These are phyloP conservation scores for Neostapfia colusana DNA, from an alignment of 176 grass and related monocot species.

Conservation along the genomic window DNA sequence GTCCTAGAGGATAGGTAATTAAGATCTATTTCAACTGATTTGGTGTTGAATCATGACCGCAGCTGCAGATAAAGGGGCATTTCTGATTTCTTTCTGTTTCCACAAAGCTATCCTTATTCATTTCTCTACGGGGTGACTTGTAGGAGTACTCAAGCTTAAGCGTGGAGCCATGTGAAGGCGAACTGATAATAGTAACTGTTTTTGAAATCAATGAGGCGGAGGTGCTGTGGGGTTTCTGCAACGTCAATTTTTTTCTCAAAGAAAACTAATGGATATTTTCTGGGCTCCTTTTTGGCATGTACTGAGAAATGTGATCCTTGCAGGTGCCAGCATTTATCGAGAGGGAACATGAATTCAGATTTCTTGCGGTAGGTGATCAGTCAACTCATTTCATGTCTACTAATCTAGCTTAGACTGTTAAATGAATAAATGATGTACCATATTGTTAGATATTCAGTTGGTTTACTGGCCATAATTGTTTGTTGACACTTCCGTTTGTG, in stretches of 20 bases:
- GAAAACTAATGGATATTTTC: neutral
- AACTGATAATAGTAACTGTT: conserved; percentile 71
- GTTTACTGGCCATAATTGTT: neutral
- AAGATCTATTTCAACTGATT: conserved; percentile 21
- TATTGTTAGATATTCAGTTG: conserved; percentile 31
- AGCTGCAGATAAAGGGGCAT: neutral
- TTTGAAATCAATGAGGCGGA: conserved; percentile 87
- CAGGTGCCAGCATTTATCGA: conserved; percentile 89
- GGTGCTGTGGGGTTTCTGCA: conserved; percentile 35
- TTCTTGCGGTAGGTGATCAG: conserved; percentile 63
- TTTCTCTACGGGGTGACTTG: conserved; percentile 32
- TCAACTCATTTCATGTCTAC: conserved; percentile 2
- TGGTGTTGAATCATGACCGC: conserved; percentile 10
- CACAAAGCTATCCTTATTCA: conserved; percentile 15
- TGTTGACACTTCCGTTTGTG: neutral
- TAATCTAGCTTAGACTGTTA: neutral
- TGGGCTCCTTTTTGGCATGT: neutral
- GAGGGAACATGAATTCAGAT: conserved; percentile 90
- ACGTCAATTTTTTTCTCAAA: neutral
- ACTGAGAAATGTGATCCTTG: conserved; percentile 26
- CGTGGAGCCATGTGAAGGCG: conserved; percentile 63
- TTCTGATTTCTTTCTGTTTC: neutral
- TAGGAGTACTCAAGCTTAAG: conserved; percentile 93
- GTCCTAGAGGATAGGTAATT: neutral
- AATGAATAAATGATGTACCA: neutral